Evolutionary conservation across 306 rosid genomes (phyloP), one percentile per base, ranked within the genome.

Genomic region (Dalbergia oliveri): DNA sequence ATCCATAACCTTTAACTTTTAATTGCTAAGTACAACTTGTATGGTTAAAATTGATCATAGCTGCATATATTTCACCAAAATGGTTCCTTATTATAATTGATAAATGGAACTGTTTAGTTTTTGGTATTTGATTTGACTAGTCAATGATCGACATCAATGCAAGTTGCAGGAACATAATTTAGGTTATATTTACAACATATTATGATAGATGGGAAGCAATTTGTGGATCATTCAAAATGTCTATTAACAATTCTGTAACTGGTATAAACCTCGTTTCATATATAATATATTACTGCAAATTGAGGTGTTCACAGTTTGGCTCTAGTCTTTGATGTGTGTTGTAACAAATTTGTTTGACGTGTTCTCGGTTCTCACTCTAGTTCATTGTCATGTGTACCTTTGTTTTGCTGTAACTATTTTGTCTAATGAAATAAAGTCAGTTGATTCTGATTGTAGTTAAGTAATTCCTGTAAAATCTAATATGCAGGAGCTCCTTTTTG

Each of bases 401-500:
- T 47, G n/a, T 43, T n/a, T 51, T 69, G 44, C 50, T 68, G 37
- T 73, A 51, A 68, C 59, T 63, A 13, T 74, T 76, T 56, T 45
- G 26, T 1, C 39, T 47, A 4, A 78, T 43, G 8, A 76, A 26
- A 63, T 67, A 51, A 65, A 57, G 21, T 60, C 56, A 70, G 64
- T 35, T 72, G 76, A 50, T 23, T 69, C 23, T 74, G 39, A 54
- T 16, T 49, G 61, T 66, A 56, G 15, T 64, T 66, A 72, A 72
- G 71, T 84, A 31, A 83, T 75, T 76, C 70, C 56, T 73, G 45
- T 80, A 45, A 68, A 62, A 76, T 79, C 57, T 63, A 21, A 79
- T 82, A 51, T 81, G 88, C 91, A 93, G 98, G 99, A 89, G 90
- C 93, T 69, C 93, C 99, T 0, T 93, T 95, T 85, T 95, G 93